Evolutionary conservation across 495 filamentous ascomycete species (phyloP).

Genomic region (Podospora bellae-mahoneyi): DNA sequence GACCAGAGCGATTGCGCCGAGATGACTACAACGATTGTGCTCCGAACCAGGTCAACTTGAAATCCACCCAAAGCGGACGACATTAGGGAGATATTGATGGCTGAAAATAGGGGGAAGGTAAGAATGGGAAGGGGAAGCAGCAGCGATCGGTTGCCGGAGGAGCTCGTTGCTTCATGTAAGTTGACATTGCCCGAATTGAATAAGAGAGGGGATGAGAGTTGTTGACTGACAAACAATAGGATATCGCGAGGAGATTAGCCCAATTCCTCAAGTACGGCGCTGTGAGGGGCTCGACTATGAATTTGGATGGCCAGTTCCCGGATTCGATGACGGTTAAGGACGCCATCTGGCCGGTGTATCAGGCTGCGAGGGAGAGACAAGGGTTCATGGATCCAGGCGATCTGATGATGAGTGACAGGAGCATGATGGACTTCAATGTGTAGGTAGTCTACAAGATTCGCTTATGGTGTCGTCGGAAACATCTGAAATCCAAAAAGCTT

Average conservation of each 20-base stretch:
- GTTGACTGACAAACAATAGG: neutral
- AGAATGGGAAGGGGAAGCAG: neutral
- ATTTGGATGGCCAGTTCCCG: neutral
- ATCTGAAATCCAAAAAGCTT: no score
- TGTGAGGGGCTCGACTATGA: neutral
- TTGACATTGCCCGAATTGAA: neutral
- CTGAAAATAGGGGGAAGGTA: neutral
- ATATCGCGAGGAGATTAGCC: neutral
- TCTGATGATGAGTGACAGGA: neutral
- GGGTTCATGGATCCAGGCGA: neutral
- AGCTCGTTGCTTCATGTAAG: constrained; percentile 1
- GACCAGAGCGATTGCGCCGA: neutral
- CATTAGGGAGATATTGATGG: neutral
- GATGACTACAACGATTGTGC: neutral
- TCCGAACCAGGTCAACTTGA: neutral
- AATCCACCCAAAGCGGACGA: neutral
- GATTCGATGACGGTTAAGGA: neutral
- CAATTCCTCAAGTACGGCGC: neutral
- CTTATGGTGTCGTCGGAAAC: no score
- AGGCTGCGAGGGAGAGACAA: neutral
- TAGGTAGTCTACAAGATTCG: neutral
- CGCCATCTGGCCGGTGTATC: neutral
- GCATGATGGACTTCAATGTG: neutral
- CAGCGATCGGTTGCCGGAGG: neutral
- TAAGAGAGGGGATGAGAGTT: neutral